A percentile compares a stretch with the other conserved stretches of the same genome.
These are phyloP conservation scores for Angophora floribunda DNA, from an alignment of 345 rosid species.

Conservation along the genomic window DNA sequence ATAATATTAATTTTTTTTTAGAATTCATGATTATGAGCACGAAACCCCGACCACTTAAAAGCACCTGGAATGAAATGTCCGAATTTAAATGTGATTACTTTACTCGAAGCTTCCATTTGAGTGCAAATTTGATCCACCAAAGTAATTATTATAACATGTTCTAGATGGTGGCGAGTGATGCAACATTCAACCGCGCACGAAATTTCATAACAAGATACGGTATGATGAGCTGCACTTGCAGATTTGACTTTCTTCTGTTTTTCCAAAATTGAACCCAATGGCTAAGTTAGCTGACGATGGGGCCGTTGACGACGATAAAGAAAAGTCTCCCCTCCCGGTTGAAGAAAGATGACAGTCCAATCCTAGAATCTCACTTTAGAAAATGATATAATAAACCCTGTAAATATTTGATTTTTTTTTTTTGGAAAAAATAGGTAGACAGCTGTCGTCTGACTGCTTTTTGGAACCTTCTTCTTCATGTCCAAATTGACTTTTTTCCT, in stretches of 20 bases:
- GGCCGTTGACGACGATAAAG: neutral
- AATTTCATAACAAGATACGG: neutral
- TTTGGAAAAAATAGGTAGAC: neutral
- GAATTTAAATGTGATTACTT: neutral
- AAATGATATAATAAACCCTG: neutral
- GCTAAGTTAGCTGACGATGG: neutral
- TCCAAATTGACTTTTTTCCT: neutral
- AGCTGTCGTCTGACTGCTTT: neutral
- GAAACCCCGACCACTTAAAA: neutral
- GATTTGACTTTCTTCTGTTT: neutral
- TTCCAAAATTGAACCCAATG: neutral
- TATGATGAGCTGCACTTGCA: neutral
- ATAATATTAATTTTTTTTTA: neutral
- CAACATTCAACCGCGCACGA: neutral
- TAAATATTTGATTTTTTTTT: neutral
- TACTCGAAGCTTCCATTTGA: neutral
- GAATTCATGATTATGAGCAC: neutral
- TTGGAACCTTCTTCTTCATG: neutral
- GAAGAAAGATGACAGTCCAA: neutral
- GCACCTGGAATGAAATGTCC: neutral
- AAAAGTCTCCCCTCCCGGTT: neutral
- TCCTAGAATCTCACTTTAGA: neutral
- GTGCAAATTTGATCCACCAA: neutral
- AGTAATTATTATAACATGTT: neutral
- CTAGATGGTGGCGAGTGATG: neutral